Conservation (phyloP, 2,329 filamentous ascomycete genomes). For the Alternaria arbusti region DNA sequence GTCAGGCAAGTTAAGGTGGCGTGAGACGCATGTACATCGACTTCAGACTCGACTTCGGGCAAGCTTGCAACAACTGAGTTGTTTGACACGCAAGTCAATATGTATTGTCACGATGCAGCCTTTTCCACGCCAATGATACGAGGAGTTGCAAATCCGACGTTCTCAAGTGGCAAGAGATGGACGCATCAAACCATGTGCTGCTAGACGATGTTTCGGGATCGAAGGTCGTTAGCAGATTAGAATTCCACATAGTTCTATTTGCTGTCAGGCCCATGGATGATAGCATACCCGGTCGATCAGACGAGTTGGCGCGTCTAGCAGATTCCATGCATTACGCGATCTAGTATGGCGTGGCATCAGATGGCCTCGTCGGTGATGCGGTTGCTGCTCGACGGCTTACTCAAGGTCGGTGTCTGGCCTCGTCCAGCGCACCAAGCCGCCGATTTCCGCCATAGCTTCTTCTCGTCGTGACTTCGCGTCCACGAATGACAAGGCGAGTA, state of each 20-base stretch:
- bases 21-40: background rate
- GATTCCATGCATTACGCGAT: slow-evolving; percentile 1
- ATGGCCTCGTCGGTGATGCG: slow-evolving; percentile 2
- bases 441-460: slow-evolving; percentile 7
- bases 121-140: background rate
- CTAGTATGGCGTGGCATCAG: background rate
- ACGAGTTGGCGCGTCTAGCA: background rate
- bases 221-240: background rate
- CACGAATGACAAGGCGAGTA: slow-evolving; percentile 15
- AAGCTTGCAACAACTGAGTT: background rate
- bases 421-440: slow-evolving; percentile 6
- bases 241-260: background rate
- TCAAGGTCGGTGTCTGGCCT: slow-evolving; percentile 11
- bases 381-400: slow-evolving; percentile 6
- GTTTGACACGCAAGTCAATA: background rate
- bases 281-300: background rate
- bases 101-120: background rate
- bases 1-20: background rate
- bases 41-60: background rate
- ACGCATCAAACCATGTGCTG: background rate
- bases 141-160: background rate
- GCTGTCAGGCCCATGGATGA: background rate
- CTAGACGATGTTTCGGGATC: background rate
- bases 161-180: background rate
- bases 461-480: slow-evolving; percentile 18